A percentile compares a stretch with the other conserved stretches of the same genome.
phyloP scores from a whole-genome alignment of 257 asterid genomes.

The Rauvolfia tetraphylla region DNA sequence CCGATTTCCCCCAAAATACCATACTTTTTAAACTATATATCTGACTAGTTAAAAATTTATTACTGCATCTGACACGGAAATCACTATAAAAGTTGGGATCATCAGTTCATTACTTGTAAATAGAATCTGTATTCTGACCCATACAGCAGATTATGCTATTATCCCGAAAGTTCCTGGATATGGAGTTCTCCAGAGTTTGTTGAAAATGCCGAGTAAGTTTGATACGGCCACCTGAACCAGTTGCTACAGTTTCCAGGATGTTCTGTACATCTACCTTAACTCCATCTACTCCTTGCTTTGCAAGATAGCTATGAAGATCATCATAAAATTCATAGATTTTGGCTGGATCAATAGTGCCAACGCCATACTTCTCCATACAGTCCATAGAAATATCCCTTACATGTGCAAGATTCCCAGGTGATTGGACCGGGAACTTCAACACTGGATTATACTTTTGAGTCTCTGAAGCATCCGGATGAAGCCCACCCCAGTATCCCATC shows the following conservation, averaged over 20 bases:
- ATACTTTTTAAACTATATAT: not conserved
- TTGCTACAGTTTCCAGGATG: conserved; percentile 51
- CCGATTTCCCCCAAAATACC: not conserved
- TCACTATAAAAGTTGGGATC: not conserved
- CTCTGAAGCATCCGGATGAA: conserved; percentile 34
- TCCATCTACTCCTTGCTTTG: conserved; percentile 59
- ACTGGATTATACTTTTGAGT: conserved; percentile 56
- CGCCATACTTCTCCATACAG: conserved; percentile 58
- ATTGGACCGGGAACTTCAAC: conserved; percentile 51
- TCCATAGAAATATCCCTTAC: conserved; percentile 54
- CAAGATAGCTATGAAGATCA: conserved; percentile 65
- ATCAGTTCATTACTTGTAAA: conserved; percentile 38
- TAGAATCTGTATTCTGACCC: conserved; percentile 57
- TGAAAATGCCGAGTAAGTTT: conserved; percentile 52
- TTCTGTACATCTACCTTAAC: conserved; percentile 79
- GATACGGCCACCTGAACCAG: conserved; percentile 69
- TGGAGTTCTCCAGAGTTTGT: conserved; percentile 55
- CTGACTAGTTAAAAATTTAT: not conserved
- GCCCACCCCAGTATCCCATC: conserved; percentile 82
- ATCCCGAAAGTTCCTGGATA: conserved; percentile 44
- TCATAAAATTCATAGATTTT: conserved; percentile 50
- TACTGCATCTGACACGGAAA: not conserved
- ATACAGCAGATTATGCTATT: conserved; percentile 56
- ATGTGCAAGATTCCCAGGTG: conserved; percentile 56
- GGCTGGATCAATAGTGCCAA: conserved; percentile 53